Percentiles rank a stretch among this genome's conserved stretches.
phyloP scores from a whole-genome alignment of 2,329 filamentous ascomycete species.

The Ciborinia camelliae region DNA sequence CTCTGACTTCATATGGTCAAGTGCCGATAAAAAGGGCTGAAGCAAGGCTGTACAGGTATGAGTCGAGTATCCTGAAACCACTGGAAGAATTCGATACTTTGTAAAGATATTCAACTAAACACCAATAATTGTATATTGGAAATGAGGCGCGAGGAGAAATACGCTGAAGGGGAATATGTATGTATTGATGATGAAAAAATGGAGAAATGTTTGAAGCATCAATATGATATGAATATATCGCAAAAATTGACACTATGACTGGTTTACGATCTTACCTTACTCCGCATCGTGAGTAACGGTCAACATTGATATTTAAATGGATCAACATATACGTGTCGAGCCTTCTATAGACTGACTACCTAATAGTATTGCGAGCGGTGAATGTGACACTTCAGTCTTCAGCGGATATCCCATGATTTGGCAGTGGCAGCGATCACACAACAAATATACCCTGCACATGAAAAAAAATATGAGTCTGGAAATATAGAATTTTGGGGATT shows the following conservation, averaged over 20 bases:
- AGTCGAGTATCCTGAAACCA: slow-evolving; percentile 17
- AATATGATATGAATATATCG: slow-evolving; percentile 14
- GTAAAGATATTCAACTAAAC: slow-evolving; percentile 8
- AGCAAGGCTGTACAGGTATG: slow-evolving; percentile 6
- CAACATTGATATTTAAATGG: slow-evolving; percentile 18
- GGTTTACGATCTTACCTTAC: not conserved
- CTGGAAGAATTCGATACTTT: slow-evolving; percentile 11
- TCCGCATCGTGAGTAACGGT: slow-evolving; percentile 13
- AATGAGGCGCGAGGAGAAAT: slow-evolving; percentile 7
- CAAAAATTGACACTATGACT: slow-evolving; percentile 13
- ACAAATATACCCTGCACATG: slow-evolving; percentile 10
- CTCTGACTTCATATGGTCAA: not conserved
- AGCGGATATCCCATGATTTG: slow-evolving; percentile 20
- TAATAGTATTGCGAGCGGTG: slow-evolving; percentile 17
- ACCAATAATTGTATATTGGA: slow-evolving; percentile 16
- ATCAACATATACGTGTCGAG: slow-evolving; percentile 20
- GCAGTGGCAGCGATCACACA: slow-evolving; percentile 19
- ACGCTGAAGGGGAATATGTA: not conserved
- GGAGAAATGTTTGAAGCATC: slow-evolving; percentile 5
- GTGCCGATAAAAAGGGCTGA: slow-evolving; percentile 11
- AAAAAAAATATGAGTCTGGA: slow-evolving; percentile 3
- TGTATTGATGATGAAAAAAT: slow-evolving; percentile 10
- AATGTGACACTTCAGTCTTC: slow-evolving; percentile 21
- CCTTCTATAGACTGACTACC: no score
- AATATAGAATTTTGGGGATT: not conserved